Percentiles rank a stretch among this genome's conserved stretches.
Conservation (phyloP, 164 flowering plant genomes). For the Kalanchoe fedtschenkoi region DNA sequence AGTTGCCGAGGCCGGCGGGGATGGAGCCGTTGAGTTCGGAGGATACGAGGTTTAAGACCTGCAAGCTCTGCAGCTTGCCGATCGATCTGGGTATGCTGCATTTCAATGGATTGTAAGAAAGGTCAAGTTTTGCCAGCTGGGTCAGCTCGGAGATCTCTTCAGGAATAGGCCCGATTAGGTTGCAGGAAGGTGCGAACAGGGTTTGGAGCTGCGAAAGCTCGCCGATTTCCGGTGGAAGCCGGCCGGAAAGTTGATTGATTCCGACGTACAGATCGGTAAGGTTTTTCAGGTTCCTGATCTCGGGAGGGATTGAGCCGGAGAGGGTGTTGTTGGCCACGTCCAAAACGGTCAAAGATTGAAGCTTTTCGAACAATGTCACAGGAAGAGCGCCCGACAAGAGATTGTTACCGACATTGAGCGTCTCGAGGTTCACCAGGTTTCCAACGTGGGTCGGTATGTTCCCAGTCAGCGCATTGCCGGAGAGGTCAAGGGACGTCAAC, state of each 20-base stretch:
- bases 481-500: slow-evolving; percentile 35
- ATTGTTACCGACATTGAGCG: slow-evolving; percentile 41
- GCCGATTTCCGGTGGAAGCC: slow-evolving; percentile 53
- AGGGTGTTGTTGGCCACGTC: slow-evolving; percentile 60
- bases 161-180: slow-evolving; percentile 53
- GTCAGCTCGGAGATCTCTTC: slow-evolving; percentile 35
- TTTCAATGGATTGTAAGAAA: slow-evolving; percentile 53
- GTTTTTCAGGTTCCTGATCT: slow-evolving; percentile 35
- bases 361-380: slow-evolving; percentile 19
- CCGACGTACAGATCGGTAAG: slow-evolving; percentile 58
- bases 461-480: slow-evolving; percentile 38
- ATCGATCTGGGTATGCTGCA: slow-evolving; percentile 46
- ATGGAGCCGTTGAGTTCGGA: slow-evolving; percentile 56
- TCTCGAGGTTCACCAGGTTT: slow-evolving; percentile 21
- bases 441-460: slow-evolving; percentile 31
- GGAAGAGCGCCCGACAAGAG: slow-evolving; percentile 44
- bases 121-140: slow-evolving; percentile 38
- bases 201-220: slow-evolving; percentile 26
- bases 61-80: slow-evolving; percentile 43
- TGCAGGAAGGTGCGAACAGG: slow-evolving; percentile 39
- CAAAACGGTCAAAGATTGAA: slow-evolving; percentile 28
- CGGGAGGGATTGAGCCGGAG: slow-evolving; percentile 43
- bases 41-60: slow-evolving; percentile 32
- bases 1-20: slow-evolving; percentile 54
- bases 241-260: slow-evolving; percentile 46